These are phyloP conservation scores for Scedosporium aurantiacum DNA, from an alignment of 2,329 filamentous ascomycete species.

Conservation along the genomic window DNA sequence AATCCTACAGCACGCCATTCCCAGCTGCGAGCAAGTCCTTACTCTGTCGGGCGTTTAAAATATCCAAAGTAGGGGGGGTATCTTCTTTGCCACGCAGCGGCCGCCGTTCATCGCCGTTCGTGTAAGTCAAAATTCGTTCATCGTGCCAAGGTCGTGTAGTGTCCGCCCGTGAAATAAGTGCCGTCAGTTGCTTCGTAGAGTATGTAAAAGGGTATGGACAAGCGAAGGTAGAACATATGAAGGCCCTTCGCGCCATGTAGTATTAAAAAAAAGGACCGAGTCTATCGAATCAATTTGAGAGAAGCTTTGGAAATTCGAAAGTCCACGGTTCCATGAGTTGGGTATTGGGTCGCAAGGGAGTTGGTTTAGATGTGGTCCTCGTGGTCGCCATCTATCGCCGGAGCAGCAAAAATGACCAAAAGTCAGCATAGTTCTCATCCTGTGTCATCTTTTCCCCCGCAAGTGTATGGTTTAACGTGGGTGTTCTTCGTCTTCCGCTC, in stretches of 20 bases:
- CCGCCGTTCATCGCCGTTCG: not conserved
- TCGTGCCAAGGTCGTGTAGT: not conserved
- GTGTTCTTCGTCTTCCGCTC: not conserved
- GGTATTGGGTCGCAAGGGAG: not conserved
- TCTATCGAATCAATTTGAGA: not conserved
- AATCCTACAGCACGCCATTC: not conserved
- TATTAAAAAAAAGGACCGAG: not conserved
- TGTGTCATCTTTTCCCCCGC: conserved; percentile 2
- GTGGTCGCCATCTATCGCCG: conserved; percentile 24
- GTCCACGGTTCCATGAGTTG: not conserved
- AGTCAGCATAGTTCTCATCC: conserved; percentile 10
- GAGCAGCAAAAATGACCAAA: conserved; percentile 8
- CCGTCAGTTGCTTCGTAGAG: not conserved
- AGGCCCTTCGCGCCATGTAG: not conserved
- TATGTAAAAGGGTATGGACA: not conserved
- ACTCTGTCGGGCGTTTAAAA: too few relatives aligned
- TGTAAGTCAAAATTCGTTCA: not conserved
- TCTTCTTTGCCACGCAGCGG: not conserved
- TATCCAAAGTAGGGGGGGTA: not conserved
- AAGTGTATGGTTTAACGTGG: not conserved
- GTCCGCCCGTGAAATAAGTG: not conserved
- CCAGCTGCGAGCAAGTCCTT: not conserved
- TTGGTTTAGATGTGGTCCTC: conserved; percentile 12
- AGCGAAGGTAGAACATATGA: not conserved
- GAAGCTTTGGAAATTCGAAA: not conserved